These are phyloP conservation scores for Aphanomyces cochlioides DNA, from an alignment of 352 stramenopile species.

Conservation along the genomic window DNA sequence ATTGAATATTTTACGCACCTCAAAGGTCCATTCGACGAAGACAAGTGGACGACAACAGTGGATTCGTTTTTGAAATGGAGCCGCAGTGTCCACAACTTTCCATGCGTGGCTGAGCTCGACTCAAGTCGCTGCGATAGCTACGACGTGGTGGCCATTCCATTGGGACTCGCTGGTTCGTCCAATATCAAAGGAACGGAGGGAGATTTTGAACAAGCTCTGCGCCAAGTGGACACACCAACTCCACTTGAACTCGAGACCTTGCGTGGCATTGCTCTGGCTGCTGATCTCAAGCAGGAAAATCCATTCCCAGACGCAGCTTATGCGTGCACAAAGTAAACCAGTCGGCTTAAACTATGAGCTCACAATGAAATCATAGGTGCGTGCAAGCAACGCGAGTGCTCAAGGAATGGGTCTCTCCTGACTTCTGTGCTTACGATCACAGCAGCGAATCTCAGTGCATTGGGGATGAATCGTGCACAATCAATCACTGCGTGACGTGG, in stretches of 20 bases:
- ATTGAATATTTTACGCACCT: neutral
- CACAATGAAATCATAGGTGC: neutral
- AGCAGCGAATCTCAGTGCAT: neutral
- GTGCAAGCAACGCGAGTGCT: neutral
- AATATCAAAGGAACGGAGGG: neutral
- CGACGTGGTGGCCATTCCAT: neutral
- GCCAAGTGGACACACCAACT: neutral
- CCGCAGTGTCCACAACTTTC: neutral
- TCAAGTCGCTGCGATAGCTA: neutral
- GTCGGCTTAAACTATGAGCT: neutral
- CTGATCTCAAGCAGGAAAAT: neutral
- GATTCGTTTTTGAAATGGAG: neutral
- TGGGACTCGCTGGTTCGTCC: neutral
- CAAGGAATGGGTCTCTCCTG: neutral
- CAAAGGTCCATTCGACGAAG: conserved; percentile 1
- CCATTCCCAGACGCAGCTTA: neutral
- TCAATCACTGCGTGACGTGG: neutral
- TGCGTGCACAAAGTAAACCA: neutral
- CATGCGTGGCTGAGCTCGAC: neutral
- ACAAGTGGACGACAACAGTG: neutral
- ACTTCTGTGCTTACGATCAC: neutral
- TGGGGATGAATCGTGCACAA: neutral
- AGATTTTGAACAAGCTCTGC: neutral
- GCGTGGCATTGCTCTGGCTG: neutral
- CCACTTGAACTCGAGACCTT: neutral